Conservation (phyloP, 139 green algal genomes). For the Chlorella sp. region DNA sequence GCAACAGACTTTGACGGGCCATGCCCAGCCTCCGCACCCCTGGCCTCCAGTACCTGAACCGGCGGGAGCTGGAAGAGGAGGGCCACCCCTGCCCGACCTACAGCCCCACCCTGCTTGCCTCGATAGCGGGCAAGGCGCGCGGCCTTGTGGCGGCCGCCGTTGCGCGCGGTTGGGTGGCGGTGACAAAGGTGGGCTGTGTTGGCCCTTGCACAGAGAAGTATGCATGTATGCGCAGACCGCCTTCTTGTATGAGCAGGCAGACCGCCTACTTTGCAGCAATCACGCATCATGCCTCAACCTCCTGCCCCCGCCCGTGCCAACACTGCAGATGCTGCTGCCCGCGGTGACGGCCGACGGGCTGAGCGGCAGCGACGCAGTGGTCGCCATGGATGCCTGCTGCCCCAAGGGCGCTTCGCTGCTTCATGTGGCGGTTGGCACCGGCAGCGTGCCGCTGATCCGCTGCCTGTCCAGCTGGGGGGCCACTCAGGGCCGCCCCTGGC, state of each 20-base stretch:
- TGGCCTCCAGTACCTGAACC: conserved; percentile 27
- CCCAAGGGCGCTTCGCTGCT: conserved; percentile 33
- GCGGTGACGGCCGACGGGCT: conserved; percentile 6
- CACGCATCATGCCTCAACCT: no score
- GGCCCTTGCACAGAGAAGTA: no score
- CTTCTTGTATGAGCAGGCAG: no score
- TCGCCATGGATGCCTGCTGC: not conserved
- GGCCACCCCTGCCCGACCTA: not conserved
- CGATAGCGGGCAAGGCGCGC: conserved; percentile 22
- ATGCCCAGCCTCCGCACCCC: no score
- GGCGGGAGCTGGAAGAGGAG: not conserved
- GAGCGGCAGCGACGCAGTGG: conserved; percentile 16
- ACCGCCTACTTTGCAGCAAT: no score
- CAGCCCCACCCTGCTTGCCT: not conserved
- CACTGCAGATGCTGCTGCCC: conserved; percentile 38
- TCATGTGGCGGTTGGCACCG: conserved; percentile 46
- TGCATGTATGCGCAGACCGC: no score
- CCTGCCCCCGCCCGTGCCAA: no score
- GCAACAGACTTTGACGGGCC: no score
- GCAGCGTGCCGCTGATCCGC: conserved; percentile 31
- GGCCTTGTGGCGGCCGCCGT: conserved; percentile 23
- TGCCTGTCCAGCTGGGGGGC: conserved; percentile 30
- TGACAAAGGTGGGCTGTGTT: not conserved
- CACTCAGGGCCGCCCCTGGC: conserved; percentile 7
- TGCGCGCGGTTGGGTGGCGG: conserved; percentile 33